A percentile compares a stretch with the other conserved stretches of the same genome.
These are phyloP conservation scores for Dactylis glomerata DNA, from an alignment of 176 grass and related monocot genomes.

Conservation along the genomic window DNA sequence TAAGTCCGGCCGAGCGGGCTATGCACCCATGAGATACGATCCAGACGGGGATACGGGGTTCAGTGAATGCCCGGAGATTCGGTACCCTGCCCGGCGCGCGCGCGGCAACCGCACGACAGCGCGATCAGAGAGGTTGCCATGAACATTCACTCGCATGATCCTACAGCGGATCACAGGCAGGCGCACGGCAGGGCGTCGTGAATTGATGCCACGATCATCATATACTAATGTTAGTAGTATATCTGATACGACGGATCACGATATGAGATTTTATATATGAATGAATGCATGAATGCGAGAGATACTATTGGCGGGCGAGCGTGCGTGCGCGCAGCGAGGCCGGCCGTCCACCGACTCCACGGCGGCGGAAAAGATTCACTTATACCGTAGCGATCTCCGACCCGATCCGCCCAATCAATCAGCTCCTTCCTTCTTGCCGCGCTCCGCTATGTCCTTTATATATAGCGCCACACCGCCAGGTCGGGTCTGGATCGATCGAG, in stretches of 20 bases:
- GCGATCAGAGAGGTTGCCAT: not conserved
- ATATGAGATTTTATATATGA: not conserved
- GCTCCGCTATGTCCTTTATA: not conserved
- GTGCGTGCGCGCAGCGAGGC: not conserved
- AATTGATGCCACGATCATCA: not conserved
- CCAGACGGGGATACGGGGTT: not conserved
- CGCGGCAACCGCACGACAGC: not conserved
- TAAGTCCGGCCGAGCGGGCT: not conserved
- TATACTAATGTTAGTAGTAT: not conserved
- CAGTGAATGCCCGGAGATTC: not conserved
- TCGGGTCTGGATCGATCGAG: not conserved
- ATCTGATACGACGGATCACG: not conserved
- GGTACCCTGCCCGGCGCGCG: not conserved
- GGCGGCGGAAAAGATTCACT: not conserved
- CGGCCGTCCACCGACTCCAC: slow-evolving; percentile 2
- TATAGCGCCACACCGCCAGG: not conserved
- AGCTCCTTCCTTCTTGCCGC: not conserved
- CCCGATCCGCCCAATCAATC: not conserved
- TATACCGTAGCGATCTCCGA: not conserved
- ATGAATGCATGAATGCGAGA: not conserved
- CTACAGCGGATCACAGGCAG: not conserved
- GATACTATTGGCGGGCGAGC: not conserved
- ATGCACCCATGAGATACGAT: not conserved
- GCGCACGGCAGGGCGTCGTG: not conserved
- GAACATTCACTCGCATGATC: not conserved